Evolutionary conservation across 78 protist genomes (phyloP).

Genomic region (Tieghemostelium lacteum): DNA sequence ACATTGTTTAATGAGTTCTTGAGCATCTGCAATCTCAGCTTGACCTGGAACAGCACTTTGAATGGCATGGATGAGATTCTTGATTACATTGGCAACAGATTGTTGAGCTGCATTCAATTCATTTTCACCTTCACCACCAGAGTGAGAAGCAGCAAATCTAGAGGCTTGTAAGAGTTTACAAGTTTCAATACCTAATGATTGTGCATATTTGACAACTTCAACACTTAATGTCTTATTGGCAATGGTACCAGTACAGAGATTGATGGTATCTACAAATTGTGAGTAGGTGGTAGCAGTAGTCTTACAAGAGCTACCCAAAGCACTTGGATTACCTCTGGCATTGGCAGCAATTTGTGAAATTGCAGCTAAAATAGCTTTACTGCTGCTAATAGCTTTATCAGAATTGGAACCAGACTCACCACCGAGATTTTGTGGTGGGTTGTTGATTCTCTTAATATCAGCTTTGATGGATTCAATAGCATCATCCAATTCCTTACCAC

Average conservation of each 20-base stretch:
- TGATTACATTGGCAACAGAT: conserved; percentile 25
- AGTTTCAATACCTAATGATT: conserved; percentile 25
- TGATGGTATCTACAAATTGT: conserved; percentile 40
- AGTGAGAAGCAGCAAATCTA: conserved; percentile 39
- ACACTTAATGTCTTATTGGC: conserved; percentile 29
- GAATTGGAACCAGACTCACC: conserved; percentile 56
- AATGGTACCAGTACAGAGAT: conserved; percentile 57
- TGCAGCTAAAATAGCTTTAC: conserved; percentile 51
- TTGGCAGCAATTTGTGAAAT: conserved; percentile 49
- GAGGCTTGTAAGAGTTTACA: conserved; percentile 53
- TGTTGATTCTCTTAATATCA: conserved; percentile 54
- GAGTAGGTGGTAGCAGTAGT: conserved; percentile 51
- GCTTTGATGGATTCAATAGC: conserved; percentile 56
- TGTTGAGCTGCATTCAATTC: conserved; percentile 38
- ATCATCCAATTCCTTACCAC: conserved; percentile 81
- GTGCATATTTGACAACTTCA: conserved; percentile 40
- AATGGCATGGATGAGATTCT: conserved; percentile 30
- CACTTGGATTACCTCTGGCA: conserved; percentile 71
- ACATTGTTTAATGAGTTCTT: conserved; percentile 47
- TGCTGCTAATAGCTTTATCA: conserved; percentile 30
- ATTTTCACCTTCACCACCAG: conserved; percentile 79
- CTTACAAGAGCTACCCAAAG: conserved; percentile 64
- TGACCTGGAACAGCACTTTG: conserved; percentile 73
- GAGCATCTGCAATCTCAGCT: conserved; percentile 74
- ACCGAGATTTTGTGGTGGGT: conserved; percentile 72